Conservation (phyloP, 441 rosid species). For the Pelargonium cotyledonis region DNA sequence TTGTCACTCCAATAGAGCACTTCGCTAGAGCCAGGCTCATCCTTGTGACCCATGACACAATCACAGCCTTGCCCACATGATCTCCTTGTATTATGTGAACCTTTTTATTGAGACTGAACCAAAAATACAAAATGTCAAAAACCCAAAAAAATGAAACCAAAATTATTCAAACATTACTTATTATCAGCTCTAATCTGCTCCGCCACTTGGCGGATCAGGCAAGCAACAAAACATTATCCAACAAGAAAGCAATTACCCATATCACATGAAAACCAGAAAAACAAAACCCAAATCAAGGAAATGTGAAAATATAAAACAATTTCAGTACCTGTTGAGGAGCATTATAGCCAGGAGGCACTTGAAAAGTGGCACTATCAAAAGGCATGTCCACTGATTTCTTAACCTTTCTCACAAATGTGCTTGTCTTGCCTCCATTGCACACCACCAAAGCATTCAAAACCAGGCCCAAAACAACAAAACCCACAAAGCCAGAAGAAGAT, state of each 20-base stretch:
- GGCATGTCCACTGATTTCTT: constrained; percentile 60
- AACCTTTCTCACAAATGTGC: constrained; percentile 49
- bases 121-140: neutral
- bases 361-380: constrained; percentile 67
- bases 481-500: constrained; percentile 5
- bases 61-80: constrained; percentile 60
- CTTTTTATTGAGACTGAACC: constrained; percentile 24
- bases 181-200: too few relatives aligned
- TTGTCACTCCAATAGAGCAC: constrained; percentile 64
- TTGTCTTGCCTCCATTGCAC: constrained; percentile 67
- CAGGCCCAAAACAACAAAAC: constrained; percentile 32
- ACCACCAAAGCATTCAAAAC: constrained; percentile 32
- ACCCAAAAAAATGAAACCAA: neutral
- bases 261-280: too few relatives aligned
- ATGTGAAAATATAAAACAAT: too few relatives aligned
- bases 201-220: too few relatives aligned
- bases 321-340: constrained; percentile 95
- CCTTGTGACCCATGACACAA: constrained; percentile 85
- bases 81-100: constrained; percentile 93
- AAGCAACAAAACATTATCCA: too few relatives aligned
- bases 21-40: constrained; percentile 46
- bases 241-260: too few relatives aligned
- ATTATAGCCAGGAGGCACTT: constrained; percentile 64
- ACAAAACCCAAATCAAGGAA: neutral
- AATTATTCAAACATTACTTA: neutral